Conservation (phyloP, 768 basidiomycete genomes). For the Russula ochroleuca region DNA sequence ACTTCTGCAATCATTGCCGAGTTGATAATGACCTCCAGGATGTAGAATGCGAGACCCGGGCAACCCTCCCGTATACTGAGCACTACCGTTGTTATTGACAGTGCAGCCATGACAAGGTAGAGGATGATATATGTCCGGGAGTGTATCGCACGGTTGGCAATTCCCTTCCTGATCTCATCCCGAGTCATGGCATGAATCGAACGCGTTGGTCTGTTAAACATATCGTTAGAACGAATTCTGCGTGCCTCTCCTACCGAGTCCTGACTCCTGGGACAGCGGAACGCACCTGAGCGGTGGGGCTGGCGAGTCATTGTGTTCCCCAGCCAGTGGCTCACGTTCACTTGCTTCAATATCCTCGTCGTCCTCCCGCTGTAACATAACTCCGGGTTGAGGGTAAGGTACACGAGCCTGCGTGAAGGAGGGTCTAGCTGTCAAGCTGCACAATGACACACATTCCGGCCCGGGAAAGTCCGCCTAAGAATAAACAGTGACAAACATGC, state of each 20-base stretch:
- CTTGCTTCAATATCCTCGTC: constrained; percentile 34
- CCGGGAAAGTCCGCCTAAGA: neutral
- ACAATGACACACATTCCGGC: neutral
- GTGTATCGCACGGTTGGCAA: constrained; percentile 88
- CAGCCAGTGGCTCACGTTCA: constrained; percentile 33
- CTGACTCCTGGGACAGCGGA: too few species aligned
- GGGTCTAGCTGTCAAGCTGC: neutral
- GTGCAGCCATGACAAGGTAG: constrained; percentile 83
- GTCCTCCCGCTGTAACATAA: constrained; percentile 31
- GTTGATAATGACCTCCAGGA: constrained; percentile 87
- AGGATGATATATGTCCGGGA: constrained; percentile 83
- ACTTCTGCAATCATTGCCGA: constrained; percentile 93
- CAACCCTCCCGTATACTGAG: constrained; percentile 81
- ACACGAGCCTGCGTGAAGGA: neutral
- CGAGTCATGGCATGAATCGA: constrained; percentile 85
- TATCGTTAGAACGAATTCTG: neutral
- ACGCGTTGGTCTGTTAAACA: constrained; percentile 53
- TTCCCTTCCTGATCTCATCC: constrained; percentile 74
- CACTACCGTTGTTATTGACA: constrained; percentile 82
- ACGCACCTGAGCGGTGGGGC: constrained; percentile 30
- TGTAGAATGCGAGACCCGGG: constrained; percentile 82
- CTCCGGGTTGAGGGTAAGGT: neutral
- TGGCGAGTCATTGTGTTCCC: constrained; percentile 21
- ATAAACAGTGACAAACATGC: constrained; percentile 19
- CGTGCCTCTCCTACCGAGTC: constrained; percentile 19